Base-by-base conservation (phyloP, 73 alveolate species). In the Symbiodinium natans region DNA sequence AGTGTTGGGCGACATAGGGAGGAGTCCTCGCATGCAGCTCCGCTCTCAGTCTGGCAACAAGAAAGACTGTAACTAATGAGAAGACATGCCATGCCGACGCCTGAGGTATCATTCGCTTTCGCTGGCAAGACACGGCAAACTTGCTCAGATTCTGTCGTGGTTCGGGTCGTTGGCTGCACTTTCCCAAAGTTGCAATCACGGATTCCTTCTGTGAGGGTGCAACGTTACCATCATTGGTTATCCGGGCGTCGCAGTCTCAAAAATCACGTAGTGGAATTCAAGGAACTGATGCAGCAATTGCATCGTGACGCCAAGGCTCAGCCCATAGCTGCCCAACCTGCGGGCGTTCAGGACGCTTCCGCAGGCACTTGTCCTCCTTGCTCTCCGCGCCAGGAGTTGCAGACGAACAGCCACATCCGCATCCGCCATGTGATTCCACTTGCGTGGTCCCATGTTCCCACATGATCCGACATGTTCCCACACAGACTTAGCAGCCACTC, bases 1-100 rank as follows among this genome's bases (percentile, higher is more conserved):
- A 29, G 99, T 99, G 74, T 93, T 99, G 43, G 99, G 99, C 1
- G 99, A 99, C 88, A 93, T 99, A 13, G 99, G 99, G 68, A 99
- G 99, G 21, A 99, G 99, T 36, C 99, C 99, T 21, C 93, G 99
- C 63, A 99, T 99, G 99, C 99, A 99, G 96, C 99, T 99, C 92
- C 99, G 99, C 95, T 99, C 99, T 63, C 98, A 92, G 83, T 1
- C 10, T 13, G 46, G 43, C 31, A 19, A 21, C 52, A 27, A 40
- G 17, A 33, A n/a, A n/a, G n/a, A n/a, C n/a, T n/a, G n/a, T n/a
- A n/a, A n/a, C n/a, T n/a, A n/a, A n/a, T 19, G 29, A 38, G 63
- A 36, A 17, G 25, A 21, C 27, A 33, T 6, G 43, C 17, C 80
- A 9, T 36, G n/a, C 9, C 33, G 19, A 19, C 42, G 68, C 11